phyloP scores from a whole-genome alignment of 2,329 filamentous ascomycete species.

The Elsinoe arachidis region DNA sequence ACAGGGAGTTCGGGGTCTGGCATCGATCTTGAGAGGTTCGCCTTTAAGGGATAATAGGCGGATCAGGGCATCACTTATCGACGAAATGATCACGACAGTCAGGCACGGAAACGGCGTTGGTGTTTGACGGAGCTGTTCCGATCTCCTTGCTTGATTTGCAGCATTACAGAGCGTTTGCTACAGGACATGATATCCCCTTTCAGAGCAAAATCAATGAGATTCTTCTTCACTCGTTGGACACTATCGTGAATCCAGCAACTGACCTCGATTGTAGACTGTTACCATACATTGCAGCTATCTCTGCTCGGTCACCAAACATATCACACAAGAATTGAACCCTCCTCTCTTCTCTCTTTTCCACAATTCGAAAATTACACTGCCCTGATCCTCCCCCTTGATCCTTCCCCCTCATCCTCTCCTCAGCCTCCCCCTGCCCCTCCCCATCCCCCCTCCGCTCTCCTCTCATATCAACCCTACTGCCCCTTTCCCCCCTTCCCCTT shows the following conservation, averaged over 20 bases:
- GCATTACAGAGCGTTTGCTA: background rate
- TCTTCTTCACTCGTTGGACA: background rate
- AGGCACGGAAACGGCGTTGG: background rate
- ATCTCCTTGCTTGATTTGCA: background rate
- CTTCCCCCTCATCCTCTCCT: too few species aligned
- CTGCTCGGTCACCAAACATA: background rate
- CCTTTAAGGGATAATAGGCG: slow-evolving; percentile 21
- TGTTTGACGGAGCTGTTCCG: background rate
- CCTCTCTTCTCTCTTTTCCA: background rate
- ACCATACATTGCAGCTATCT: background rate
- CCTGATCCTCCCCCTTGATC: background rate
- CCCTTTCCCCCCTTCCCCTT: background rate
- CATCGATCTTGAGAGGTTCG: slow-evolving; percentile 34
- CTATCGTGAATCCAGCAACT: background rate
- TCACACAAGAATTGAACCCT: background rate
- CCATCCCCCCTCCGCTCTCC: too few species aligned
- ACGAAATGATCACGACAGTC: slow-evolving; percentile 5
- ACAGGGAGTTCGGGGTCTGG: slow-evolving; percentile 22
- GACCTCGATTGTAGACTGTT: background rate
- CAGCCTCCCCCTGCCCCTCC: too few species aligned
- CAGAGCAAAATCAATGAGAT: background rate
- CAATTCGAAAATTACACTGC: background rate
- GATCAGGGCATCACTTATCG: background rate
- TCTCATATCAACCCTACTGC: too few species aligned
- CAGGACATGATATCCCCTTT: slow-evolving; percentile 9